phyloP scores from a whole-genome alignment of 73 alveolate genomes.

The Uronychia setigera region DNA sequence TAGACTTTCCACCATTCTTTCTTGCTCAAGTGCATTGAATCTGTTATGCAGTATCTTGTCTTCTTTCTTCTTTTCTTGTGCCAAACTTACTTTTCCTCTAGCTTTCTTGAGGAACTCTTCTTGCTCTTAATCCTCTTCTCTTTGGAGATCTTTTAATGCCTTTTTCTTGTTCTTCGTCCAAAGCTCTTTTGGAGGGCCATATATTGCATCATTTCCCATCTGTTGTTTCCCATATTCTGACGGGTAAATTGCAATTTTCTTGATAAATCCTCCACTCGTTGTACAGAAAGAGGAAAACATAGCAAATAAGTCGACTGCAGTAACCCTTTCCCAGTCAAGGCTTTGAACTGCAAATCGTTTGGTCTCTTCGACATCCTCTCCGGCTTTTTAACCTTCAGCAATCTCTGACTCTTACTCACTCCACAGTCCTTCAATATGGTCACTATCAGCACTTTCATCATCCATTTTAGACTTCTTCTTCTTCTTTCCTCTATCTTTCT shows the following conservation, averaged over 20 bases:
- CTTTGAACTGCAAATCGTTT: slow-evolving; percentile 90
- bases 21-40: slow-evolving; percentile 54
- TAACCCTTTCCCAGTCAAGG: slow-evolving; percentile 94
- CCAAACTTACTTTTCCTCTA: slow-evolving; percentile 17
- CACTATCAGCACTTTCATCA: slow-evolving; percentile 59
- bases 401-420: slow-evolving; percentile 59
- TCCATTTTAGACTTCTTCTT: slow-evolving; percentile 61
- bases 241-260: slow-evolving; percentile 87
- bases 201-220: slow-evolving; percentile 82
- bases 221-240: slow-evolving; percentile 91
- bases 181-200: slow-evolving; percentile 89
- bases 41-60: slow-evolving; percentile 38
- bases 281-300: slow-evolving; percentile 91
- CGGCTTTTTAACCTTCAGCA: too few species aligned
- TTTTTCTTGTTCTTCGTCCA: slow-evolving; percentile 31
- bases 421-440: slow-evolving; percentile 4
- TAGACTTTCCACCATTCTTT: slow-evolving; percentile 32
- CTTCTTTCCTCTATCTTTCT: slow-evolving; percentile 44
- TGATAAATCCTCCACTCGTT: slow-evolving; percentile 69
- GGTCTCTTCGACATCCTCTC: slow-evolving; percentile 78
- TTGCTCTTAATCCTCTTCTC: slow-evolving; percentile 29
- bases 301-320: slow-evolving; percentile 85
- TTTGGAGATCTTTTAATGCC: slow-evolving; percentile 21
- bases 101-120: slow-evolving; percentile 21
- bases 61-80: slow-evolving; percentile 30